A percentile compares a stretch with the other conserved stretches of the same genome.
These are phyloP conservation scores for Karstenula rhodostoma DNA, from an alignment of 2,329 filamentous ascomycete genomes.

Conservation along the genomic window DNA sequence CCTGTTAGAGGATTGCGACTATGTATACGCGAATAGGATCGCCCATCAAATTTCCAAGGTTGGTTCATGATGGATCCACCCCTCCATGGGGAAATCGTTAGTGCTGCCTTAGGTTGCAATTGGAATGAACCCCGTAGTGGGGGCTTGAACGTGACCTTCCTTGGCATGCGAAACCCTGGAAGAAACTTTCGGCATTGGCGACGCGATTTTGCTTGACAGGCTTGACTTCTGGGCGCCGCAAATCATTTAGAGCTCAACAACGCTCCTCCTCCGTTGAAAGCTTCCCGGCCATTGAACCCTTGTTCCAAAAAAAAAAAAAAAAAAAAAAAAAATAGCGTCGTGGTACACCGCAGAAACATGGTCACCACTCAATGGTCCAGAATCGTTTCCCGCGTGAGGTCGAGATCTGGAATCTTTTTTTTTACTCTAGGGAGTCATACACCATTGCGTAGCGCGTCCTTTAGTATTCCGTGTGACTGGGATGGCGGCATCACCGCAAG, in stretches of 20 bases:
- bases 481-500: neutral
- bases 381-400: neutral
- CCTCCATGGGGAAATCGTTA: slow-evolving; percentile 18
- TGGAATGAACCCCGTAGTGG: neutral
- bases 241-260: slow-evolving; percentile 3
- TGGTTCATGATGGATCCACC: neutral
- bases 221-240: slow-evolving; percentile 3
- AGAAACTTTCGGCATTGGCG: slow-evolving; percentile 1
- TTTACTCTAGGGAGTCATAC: slow-evolving; percentile 5
- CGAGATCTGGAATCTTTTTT: neutral
- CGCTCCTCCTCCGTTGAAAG: neutral
- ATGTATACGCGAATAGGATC: slow-evolving; percentile 2
- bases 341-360: neutral
- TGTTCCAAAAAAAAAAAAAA: neutral
- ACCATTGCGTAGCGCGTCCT: neutral
- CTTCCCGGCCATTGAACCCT: neutral
- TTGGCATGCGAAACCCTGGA: neutral
- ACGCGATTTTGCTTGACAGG: neutral
- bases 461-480: neutral
- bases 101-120: neutral
- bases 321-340: neutral
- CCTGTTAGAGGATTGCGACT: neutral
- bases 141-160: neutral
- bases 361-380: neutral
- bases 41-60: neutral